Conservation (phyloP, 1,284 basidiomycete genomes). For the Melampsora americana region DNA sequence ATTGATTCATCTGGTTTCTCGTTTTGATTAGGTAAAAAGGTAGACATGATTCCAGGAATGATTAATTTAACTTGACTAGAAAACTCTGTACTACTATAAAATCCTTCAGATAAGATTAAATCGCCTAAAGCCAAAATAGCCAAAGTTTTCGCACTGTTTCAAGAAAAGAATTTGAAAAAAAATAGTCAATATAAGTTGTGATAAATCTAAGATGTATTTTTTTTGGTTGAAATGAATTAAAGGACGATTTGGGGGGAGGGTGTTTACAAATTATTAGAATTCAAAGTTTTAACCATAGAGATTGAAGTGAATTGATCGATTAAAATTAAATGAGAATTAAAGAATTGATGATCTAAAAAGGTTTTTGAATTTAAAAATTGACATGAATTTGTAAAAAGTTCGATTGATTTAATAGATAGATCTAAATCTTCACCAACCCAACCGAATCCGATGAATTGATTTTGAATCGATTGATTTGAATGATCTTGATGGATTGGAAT, state of each 20-base stretch:
- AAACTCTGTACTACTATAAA: slow-evolving; percentile 18
- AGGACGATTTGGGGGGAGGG: background rate
- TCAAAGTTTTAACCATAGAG: slow-evolving; percentile 3
- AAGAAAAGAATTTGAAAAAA: too few species aligned
- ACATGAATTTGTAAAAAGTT: slow-evolving; percentile 11
- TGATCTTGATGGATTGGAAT: background rate
- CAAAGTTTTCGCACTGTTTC: slow-evolving; percentile 11
- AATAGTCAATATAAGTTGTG: background rate
- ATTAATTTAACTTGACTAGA: slow-evolving; percentile 19
- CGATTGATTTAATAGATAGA: background rate
- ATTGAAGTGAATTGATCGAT: slow-evolving; percentile 24
- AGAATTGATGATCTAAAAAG: slow-evolving; percentile 18
- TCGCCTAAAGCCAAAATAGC: slow-evolving; percentile 24
- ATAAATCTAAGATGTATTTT: background rate
- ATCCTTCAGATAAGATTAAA: background rate
- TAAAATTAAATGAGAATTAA: slow-evolving; percentile 17
- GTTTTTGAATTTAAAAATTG: background rate
- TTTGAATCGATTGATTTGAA: background rate
- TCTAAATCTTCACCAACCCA: slow-evolving; percentile 31
- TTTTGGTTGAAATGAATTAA: background rate
- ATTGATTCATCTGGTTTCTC: background rate
- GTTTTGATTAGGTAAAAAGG: slow-evolving; percentile 4
- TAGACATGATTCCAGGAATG: slow-evolving; percentile 21
- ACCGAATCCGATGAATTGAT: background rate
- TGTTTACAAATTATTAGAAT: slow-evolving; percentile 12